phyloP scores from a whole-genome alignment of 192 early-diverging fungal genomes.

The Coemansia sp. region DNA sequence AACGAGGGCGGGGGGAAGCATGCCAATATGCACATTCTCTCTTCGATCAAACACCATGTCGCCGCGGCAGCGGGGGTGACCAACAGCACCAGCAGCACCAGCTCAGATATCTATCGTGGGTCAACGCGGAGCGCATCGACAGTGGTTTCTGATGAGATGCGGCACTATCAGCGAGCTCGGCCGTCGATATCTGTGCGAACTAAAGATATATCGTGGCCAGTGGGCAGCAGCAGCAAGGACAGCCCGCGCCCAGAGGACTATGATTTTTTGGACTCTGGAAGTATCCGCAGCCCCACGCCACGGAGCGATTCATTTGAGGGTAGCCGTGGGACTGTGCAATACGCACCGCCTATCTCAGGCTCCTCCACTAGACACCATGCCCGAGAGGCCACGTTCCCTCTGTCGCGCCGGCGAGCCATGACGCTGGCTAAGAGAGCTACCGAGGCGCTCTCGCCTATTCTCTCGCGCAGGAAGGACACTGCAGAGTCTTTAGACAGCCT shows the following conservation, averaged over 20 bases:
- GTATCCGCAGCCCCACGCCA: constrained; percentile 15
- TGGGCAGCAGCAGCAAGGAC: constrained; percentile 40
- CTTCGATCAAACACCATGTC: constrained; percentile 37
- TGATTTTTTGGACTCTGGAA: constrained; percentile 35
- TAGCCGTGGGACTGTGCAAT: neutral
- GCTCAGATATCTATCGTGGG: neutral
- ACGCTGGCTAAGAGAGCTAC: constrained; percentile 20
- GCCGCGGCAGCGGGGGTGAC: constrained; percentile 20
- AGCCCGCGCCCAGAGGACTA: constrained; percentile 35
- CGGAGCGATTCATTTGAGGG: constrained; percentile 2
- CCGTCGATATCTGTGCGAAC: constrained; percentile 47
- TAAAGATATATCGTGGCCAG: constrained; percentile 49
- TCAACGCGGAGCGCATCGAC: constrained; percentile 12
- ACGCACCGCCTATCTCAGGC: neutral
- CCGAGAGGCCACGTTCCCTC: constrained; percentile 21
- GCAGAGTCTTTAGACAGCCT: constrained; percentile 21
- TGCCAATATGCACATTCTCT: constrained; percentile 30
- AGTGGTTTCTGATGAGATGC: neutral
- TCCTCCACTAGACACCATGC: constrained; percentile 1
- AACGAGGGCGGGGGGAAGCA: neutral
- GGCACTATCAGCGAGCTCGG: constrained; percentile 13
- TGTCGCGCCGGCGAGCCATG: constrained; percentile 27
- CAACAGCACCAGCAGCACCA: neutral
- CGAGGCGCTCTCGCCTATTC: constrained; percentile 12
- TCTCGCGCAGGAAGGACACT: constrained; percentile 18